Evolutionary conservation across 2,329 filamentous ascomycete genomes (phyloP), one percentile per base, ranked within the genome.

Genomic region (Pleomassaria siparia): DNA sequence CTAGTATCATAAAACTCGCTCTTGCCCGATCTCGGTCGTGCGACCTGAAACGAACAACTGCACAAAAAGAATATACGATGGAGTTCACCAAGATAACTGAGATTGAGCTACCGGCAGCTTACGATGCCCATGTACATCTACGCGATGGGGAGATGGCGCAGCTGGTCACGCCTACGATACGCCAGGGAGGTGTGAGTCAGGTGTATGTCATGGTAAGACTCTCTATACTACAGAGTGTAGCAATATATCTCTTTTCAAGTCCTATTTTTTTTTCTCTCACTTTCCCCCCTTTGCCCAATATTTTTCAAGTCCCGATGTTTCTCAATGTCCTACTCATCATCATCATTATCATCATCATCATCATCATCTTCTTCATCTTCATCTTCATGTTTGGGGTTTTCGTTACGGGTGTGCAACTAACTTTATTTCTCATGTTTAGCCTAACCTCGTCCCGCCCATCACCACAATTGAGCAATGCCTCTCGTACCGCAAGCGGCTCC

Each of bases 131-230:
- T 53, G 77, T 80, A 37, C 78, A 80, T 58, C 63, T 81, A 40
- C 71, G 78, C 25, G 76, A 80, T 64, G 75, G 75, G 13, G 71
- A 74, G 24, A 80, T 80, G 77, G 74, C 75, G 51, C 72, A 76
- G 61, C 64, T 76, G 1, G 76, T 80, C 43, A 74, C 74, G 25
- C 75, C 75, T 4, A 78, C 74, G 18, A 78, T 80, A 55, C 72
- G 77, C 41, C 56, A 69, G 50, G 78, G 78, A 49, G 78, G 77
- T 51, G 76, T 77, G 50, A 76, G 80, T 61, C 77, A 74, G 25
- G 77, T 80, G 29, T 80, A 74, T 66, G 77, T 80, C 25, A 80
- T 80, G 76, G 75, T 77, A 67, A 4, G 35, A 22, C n/a, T 4
- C 16, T 35, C 15, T 35, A 12, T 22, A 21, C 24, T 24, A 18